Conservation (phyloP, 2,329 filamentous ascomycete genomes). For the Sclerotinia nivalis region DNA sequence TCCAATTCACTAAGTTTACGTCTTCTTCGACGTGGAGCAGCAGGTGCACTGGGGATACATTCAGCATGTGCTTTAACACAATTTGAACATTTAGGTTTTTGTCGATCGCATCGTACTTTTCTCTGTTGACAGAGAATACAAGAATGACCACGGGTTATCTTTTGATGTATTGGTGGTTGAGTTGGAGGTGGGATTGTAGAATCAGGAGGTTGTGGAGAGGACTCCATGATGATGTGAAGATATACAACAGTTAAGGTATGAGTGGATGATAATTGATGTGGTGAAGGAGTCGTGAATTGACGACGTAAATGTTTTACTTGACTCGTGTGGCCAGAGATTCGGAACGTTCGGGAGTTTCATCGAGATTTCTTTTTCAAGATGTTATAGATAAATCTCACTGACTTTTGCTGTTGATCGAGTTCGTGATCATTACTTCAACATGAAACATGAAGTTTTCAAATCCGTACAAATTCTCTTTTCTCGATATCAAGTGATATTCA, state of each 20-base stretch:
- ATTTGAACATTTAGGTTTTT: slow-evolving; percentile 39
- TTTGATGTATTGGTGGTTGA: slow-evolving; percentile 16
- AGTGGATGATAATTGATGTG: slow-evolving; percentile 13
- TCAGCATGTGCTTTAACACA: slow-evolving; percentile 38
- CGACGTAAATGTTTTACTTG: neutral
- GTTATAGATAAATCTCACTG: neutral
- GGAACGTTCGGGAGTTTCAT: neutral
- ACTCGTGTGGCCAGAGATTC: neutral
- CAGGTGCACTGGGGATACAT: slow-evolving; percentile 36
- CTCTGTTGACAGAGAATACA: slow-evolving; percentile 40
- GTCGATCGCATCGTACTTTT: slow-evolving; percentile 39
- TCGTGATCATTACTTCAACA: neutral
- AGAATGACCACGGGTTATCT: slow-evolving; percentile 34
- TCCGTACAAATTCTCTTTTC: neutral
- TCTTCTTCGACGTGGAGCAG: slow-evolving; percentile 34
- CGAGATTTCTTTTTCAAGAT: neutral
- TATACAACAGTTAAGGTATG: neutral
- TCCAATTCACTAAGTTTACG: slow-evolving; percentile 37
- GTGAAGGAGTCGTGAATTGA: slow-evolving; percentile 42
- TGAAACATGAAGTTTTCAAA: neutral
- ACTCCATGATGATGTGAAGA: slow-evolving; percentile 9
- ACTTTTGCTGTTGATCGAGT: neutral
- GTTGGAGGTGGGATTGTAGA: neutral
- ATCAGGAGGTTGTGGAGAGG: slow-evolving; percentile 16
- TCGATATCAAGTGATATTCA: neutral